These are phyloP conservation scores for Termitomyces bulborhizus DNA, from an alignment of 768 basidiomycete species.

Conservation along the genomic window DNA sequence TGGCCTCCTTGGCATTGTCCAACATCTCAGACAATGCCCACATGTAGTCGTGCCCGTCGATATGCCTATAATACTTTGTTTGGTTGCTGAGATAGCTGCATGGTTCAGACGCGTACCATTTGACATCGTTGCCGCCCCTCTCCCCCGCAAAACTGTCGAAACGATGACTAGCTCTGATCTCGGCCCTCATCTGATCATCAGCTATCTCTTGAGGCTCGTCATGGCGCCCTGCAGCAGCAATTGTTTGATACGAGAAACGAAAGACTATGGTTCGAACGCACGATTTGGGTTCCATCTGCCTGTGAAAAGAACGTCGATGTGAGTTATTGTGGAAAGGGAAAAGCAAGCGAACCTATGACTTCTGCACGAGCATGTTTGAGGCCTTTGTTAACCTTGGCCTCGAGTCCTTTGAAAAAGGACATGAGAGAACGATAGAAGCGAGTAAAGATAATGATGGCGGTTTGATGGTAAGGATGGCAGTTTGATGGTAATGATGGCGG, in stretches of 20 bases:
- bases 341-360: constrained; percentile 23
- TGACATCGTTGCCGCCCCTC: constrained; percentile 65
- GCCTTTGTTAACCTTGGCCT: constrained; percentile 24
- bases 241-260: not conserved
- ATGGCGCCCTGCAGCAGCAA: constrained; percentile 1
- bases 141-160: constrained; percentile 81
- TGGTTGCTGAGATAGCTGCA: not conserved
- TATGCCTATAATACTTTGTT: constrained; percentile 44
- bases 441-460: not conserved
- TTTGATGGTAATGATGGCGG: not conserved
- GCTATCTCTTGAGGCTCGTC: constrained; percentile 69
- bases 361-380: constrained; percentile 35
- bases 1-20: constrained; percentile 73
- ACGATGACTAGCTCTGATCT: constrained; percentile 76
- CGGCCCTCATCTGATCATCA: constrained; percentile 63
- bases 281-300: constrained; percentile 43
- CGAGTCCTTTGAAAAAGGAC: constrained; percentile 1
- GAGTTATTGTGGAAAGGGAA: not conserved
- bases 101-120: constrained; percentile 49
- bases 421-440: not conserved
- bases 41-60: constrained; percentile 97
- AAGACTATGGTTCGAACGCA: constrained; percentile 16
- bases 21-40: constrained; percentile 90
- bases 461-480: not conserved
- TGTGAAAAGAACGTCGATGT: constrained; percentile 10